Evolutionary conservation across 2,329 filamentous ascomycete species (phyloP), one percentile per base, ranked within the genome.

Genomic region (Exutisphaerella laricina): DNA sequence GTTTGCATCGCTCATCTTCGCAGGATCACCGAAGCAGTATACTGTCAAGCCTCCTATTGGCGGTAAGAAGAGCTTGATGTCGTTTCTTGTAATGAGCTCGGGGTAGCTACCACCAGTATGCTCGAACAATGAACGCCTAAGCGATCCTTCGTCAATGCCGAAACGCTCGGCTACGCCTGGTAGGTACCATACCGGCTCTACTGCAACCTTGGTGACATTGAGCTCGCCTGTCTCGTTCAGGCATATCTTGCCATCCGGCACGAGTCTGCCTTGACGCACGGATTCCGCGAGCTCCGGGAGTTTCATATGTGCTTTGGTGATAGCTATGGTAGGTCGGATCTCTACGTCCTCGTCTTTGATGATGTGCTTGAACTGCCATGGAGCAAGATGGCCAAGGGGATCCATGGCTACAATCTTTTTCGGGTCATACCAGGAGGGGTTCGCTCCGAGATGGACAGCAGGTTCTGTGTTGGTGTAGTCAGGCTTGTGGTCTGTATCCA

Each of bases 351-450:
- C 80, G 38, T 83, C 80, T 36, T 85, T 74, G 57, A 92, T 88
- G 33, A 79, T 75, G 49, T 90, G 80, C 51, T 84, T 85, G 70
- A 84, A 94, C 29, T 94, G 68, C 82, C 84, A 89, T 6, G 87
- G 86, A 6, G 84, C 78, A 47, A 95, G 71, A 69, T 97, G 92
- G 5, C 92, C 90, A 64, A 84, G 86, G 0, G 90, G 90, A 62
- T 97, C 92, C 88, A 98, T 95, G 13, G 90, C 87, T 10, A 97
- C 90, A 50, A 98, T 97, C 72, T 96, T 97, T 66, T 87, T 88
- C 58, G 78, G 79, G 61, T 94, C 86, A 18, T 77, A 78, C 90
- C 90, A 98, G 67, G 92, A 80, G 5, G 86, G 82, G 57, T 94
- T 94, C 5, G 87, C 88, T 0, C 88, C 88, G 60, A 97, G 87